Percentiles rank a stretch among this genome's conserved stretches.
phyloP scores from a whole-genome alignment of 2,329 filamentous ascomycete genomes.

The Leptographium galeiforme region DNA sequence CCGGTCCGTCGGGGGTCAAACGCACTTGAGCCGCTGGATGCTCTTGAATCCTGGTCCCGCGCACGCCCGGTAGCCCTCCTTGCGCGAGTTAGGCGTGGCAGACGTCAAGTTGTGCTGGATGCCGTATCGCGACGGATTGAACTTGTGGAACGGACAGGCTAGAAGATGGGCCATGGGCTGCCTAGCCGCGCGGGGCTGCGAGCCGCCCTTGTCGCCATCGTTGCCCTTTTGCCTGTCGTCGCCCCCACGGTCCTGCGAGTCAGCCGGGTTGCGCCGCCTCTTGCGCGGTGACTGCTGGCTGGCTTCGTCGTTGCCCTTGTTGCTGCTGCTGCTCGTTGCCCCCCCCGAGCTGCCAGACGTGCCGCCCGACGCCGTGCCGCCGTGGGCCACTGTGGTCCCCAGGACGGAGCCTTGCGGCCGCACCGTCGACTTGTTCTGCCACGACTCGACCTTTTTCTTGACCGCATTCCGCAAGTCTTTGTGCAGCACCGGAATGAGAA shows the following conservation, averaged over 20 bases:
- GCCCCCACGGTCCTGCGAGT: conserved; percentile 8
- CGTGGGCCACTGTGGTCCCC: background rate
- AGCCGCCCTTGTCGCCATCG: background rate
- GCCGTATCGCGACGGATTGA: conserved; percentile 14
- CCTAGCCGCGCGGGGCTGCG: background rate
- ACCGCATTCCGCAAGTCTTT: conserved; percentile 10
- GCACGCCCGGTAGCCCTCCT: conserved; percentile 14
- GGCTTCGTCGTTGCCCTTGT: background rate
- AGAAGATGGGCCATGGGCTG: conserved; percentile 6
- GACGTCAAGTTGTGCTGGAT: conserved; percentile 11
- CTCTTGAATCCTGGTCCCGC: conserved; percentile 17
- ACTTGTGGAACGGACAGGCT: conserved; percentile 17
- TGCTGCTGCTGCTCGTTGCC: background rate
- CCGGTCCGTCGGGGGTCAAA: background rate
- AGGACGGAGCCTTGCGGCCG: background rate
- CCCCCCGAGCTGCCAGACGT: background rate
- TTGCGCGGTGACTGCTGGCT: conserved; percentile 9
- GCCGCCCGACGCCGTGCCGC: background rate
- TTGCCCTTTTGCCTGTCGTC: conserved; percentile 9
- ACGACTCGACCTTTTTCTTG: conserved; percentile 14
- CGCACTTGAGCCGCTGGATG: conserved; percentile 16
- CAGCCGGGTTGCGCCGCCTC: conserved; percentile 9
- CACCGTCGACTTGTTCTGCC: conserved; percentile 7
- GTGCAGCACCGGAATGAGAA: conserved; percentile 14
- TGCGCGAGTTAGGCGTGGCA: conserved; percentile 5